Percentiles rank a stretch among this genome's conserved stretches.
These are phyloP conservation scores for Juglanconis oblonga DNA, from an alignment of 2,329 filamentous ascomycete species.

Conservation along the genomic window DNA sequence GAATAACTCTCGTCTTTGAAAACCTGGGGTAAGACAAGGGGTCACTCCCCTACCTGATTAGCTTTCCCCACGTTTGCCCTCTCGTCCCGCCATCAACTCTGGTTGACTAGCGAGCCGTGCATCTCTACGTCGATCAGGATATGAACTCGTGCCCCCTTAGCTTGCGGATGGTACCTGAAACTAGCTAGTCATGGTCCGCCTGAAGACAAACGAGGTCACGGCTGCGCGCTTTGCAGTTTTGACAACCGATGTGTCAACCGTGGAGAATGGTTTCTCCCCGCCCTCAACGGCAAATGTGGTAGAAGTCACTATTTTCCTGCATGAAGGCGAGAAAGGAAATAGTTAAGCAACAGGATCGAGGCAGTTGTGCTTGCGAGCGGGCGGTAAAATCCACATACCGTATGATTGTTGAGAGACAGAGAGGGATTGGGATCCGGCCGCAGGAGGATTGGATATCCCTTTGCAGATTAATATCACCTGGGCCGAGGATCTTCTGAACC, in stretches of 20 bases:
- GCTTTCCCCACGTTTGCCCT: neutral
- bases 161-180: too few species aligned
- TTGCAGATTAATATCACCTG: neutral
- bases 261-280: neutral
- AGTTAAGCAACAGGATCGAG: too few species aligned
- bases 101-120: constrained; percentile 9
- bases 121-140: too few species aligned
- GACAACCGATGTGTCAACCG: neutral
- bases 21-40: constrained; percentile 12
- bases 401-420: too few species aligned
- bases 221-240: neutral
- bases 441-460: too few species aligned
- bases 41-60: neutral
- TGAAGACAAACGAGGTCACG: constrained; percentile 9
- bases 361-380: too few species aligned
- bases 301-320: neutral
- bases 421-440: too few species aligned
- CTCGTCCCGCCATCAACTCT: neutral
- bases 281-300: neutral
- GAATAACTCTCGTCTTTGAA: neutral
- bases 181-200: too few species aligned
- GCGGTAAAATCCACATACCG: too few species aligned
- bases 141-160: too few species aligned
- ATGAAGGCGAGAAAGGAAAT: too few species aligned
- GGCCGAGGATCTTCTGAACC: neutral